Conservation (phyloP, 2,329 filamentous ascomycete species). For the Ustilaginoidea virens region DNA sequence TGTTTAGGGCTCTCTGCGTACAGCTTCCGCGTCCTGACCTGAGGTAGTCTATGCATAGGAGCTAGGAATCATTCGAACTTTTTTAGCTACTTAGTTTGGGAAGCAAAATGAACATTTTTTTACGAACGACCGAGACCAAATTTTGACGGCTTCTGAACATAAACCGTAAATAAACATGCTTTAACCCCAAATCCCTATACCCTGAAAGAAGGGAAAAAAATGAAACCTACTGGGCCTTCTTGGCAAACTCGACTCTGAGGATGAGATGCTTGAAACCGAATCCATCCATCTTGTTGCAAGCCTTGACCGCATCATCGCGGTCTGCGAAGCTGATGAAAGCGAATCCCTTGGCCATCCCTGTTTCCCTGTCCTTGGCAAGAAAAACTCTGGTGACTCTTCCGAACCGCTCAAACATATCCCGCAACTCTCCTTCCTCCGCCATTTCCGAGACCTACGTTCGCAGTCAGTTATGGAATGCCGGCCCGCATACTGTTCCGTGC, state of each 20-base stretch:
- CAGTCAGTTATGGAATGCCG: conserved; percentile 2
- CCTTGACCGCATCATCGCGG: conserved; percentile 74
- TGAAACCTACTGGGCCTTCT: conserved; percentile 40
- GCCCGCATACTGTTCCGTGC: neutral
- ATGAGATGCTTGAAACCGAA: conserved; percentile 83
- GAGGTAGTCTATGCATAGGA: too few species aligned
- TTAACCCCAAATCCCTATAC: conserved; percentile 3
- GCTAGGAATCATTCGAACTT: too few species aligned
- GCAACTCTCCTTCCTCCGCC: conserved; percentile 88
- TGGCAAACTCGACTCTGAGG: conserved; percentile 75
- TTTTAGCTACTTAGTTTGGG: too few species aligned
- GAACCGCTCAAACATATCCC: conserved; percentile 96
- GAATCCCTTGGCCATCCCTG: conserved; percentile 91
- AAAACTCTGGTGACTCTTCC: conserved; percentile 95
- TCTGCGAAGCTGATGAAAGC: conserved; percentile 97
- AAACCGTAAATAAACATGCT: conserved; percentile 4
- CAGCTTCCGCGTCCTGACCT: too few species aligned
- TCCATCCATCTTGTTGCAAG: conserved; percentile 96
- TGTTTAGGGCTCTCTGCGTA: too few species aligned
- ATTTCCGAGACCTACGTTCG: conserved; percentile 70
- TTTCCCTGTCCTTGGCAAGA: conserved; percentile 94
- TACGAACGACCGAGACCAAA: too few species aligned
- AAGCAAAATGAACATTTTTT: too few species aligned
- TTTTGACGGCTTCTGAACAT: too few species aligned
- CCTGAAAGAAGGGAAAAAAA: conserved; percentile 1